Conservation (phyloP, 257 asterid genomes). For the Salvia splendens region DNA sequence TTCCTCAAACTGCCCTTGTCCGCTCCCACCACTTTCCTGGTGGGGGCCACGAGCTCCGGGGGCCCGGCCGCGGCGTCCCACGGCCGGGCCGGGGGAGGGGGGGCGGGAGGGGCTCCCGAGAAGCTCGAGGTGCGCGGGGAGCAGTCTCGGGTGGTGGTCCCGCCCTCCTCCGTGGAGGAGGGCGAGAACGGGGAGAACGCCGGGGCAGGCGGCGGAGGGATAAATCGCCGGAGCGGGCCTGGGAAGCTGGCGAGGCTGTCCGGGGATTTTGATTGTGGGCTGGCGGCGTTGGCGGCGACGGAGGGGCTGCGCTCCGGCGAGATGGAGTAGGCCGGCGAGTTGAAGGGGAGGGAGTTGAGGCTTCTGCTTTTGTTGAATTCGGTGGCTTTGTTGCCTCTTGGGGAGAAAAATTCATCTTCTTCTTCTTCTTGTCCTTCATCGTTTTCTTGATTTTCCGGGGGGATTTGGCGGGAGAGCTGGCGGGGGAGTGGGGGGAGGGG, state of each 20-base stretch:
- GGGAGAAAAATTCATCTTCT: slow-evolving; percentile 64
- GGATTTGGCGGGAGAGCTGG: slow-evolving; percentile 42
- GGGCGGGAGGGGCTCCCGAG: slow-evolving; percentile 40
- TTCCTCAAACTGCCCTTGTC: slow-evolving; percentile 34
- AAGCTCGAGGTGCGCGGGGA: slow-evolving; percentile 58
- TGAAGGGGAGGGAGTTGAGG: slow-evolving; percentile 41
- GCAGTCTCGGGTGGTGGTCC: slow-evolving; percentile 47
- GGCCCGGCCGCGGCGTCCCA: slow-evolving; percentile 55
- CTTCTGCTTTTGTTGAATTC: slow-evolving; percentile 35
- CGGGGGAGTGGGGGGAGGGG: slow-evolving; percentile 93
- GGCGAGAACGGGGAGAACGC: slow-evolving; percentile 60
- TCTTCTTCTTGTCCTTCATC: slow-evolving; percentile 35
- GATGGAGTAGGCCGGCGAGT: slow-evolving; percentile 49
- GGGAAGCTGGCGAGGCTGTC: slow-evolving; percentile 63
- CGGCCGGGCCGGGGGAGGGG: slow-evolving; percentile 54
- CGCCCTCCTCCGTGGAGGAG: slow-evolving; percentile 56
- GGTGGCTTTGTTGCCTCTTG: slow-evolving; percentile 40
- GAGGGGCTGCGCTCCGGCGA: slow-evolving; percentile 66
- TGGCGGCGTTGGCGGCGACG: slow-evolving; percentile 45
- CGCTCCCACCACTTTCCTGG: slow-evolving; percentile 37
- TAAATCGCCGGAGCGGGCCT: slow-evolving; percentile 48
- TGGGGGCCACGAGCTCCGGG: slow-evolving; percentile 64
- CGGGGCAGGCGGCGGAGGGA: slow-evolving; percentile 58
- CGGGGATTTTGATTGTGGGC: slow-evolving; percentile 74
- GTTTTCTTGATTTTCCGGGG: slow-evolving; percentile 33